These are phyloP conservation scores for Ophiocordyceps robertsii DNA, from an alignment of 2,329 filamentous ascomycete species.

Conservation along the genomic window DNA sequence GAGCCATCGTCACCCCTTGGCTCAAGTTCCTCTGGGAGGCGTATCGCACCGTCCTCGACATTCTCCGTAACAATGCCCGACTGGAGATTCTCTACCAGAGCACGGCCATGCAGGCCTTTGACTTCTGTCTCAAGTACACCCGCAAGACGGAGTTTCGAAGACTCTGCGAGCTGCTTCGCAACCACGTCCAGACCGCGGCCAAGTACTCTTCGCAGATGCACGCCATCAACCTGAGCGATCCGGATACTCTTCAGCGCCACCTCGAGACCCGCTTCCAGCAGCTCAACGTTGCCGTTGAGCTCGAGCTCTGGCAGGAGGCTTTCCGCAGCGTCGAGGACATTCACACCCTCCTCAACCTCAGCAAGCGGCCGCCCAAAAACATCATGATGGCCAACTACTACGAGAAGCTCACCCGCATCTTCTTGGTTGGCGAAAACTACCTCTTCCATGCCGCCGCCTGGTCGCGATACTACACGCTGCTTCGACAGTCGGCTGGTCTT, in stretches of 20 bases:
- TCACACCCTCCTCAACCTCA: slow-evolving; percentile 90
- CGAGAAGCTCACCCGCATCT: slow-evolving; percentile 96
- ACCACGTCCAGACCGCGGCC: slow-evolving; percentile 96
- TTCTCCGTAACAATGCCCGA: slow-evolving; percentile 96
- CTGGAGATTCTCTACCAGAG: slow-evolving; percentile 97
- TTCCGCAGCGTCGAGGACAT: slow-evolving; percentile 99
- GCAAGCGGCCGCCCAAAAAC: slow-evolving; percentile 97
- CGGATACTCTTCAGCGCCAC: slow-evolving; percentile 93
- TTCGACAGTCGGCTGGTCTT: slow-evolving; percentile 76
- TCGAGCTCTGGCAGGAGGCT: slow-evolving; percentile 98
- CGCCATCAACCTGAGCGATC: slow-evolving; percentile 95
- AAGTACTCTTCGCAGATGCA: slow-evolving; percentile 99
- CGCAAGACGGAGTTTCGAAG: slow-evolving; percentile 98
- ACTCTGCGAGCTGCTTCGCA: slow-evolving; percentile 93
- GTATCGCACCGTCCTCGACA: slow-evolving; percentile 94
- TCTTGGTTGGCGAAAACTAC: slow-evolving; percentile 98
- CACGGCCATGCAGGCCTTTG: slow-evolving; percentile 94
- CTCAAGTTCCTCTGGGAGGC: slow-evolving; percentile 99
- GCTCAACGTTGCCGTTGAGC: slow-evolving; percentile 91
- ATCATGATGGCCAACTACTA: slow-evolving; percentile 99
- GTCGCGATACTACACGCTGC: slow-evolving; percentile 93
- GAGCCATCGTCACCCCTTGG: slow-evolving; percentile 97
- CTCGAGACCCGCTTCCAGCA: slow-evolving; percentile 97
- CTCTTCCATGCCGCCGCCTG: slow-evolving; percentile 97
- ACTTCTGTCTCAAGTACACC: slow-evolving; percentile 96